Evolutionary conservation across 192 early-diverging fungal species (phyloP).

Genomic region (Backusella tarrabulga): DNA sequence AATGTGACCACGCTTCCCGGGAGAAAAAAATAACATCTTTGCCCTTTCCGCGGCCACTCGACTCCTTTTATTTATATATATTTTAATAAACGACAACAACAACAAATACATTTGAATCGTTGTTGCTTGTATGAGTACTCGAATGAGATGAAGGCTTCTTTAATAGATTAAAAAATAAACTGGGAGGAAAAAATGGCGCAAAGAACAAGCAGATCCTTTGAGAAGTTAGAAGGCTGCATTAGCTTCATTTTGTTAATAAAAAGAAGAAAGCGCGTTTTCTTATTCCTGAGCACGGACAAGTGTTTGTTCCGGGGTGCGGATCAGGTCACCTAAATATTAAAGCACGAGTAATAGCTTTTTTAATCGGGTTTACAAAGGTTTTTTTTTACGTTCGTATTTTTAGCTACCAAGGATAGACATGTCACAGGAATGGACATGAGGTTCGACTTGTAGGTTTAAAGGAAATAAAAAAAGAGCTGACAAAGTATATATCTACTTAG

Average conservation of each 20-base stretch:
- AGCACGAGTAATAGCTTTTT: not conserved
- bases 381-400: conserved; percentile 45
- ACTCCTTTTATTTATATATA: not conserved
- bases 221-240: conserved; percentile 48
- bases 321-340: conserved; percentile 30
- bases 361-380: not conserved
- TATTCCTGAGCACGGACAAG: conserved; percentile 46
- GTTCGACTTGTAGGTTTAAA: conserved; percentile 49
- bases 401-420: conserved; percentile 58
- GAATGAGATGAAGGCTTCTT: not conserved
- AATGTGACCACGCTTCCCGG: not conserved
- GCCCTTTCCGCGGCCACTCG: not conserved
- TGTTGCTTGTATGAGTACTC: not conserved
- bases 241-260: conserved; percentile 39
- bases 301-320: conserved; percentile 63
- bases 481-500: not conserved
- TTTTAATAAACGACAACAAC: not conserved
- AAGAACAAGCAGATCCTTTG: conserved; percentile 38
- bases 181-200: conserved; percentile 47
- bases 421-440: conserved; percentile 68
- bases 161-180: not conserved
- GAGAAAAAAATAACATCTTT: not conserved
- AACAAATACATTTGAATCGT: not conserved
- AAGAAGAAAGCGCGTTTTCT: conserved; percentile 29
- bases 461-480: not conserved